Evolutionary conservation across 768 basidiomycete genomes (phyloP).

Genomic region (Termitomyces sp.): DNA sequence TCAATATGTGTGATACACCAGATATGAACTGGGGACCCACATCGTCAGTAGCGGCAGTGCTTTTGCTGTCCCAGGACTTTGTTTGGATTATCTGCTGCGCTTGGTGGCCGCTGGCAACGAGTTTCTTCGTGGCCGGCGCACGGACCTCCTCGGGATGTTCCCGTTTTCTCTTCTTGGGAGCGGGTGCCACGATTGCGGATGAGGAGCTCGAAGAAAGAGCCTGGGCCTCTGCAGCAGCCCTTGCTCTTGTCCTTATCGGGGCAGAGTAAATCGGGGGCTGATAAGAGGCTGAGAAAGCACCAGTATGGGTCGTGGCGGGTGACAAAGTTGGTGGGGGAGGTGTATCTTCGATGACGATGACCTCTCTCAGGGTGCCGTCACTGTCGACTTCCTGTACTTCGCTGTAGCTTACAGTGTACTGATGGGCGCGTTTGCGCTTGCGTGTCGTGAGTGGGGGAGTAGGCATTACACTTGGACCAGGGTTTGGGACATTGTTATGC

Average conservation of each 20-base stretch:
- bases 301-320: slow-evolving; percentile 67
- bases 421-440: slow-evolving; percentile 81
- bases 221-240: slow-evolving; percentile 84
- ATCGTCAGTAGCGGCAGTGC: slow-evolving; percentile 62
- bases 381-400: slow-evolving; percentile 86
- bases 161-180: slow-evolving; percentile 81
- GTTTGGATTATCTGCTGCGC: slow-evolving; percentile 45
- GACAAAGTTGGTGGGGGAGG: slow-evolving; percentile 81
- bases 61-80: slow-evolving; percentile 68
- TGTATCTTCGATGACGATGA: slow-evolving; percentile 92
- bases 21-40: slow-evolving; percentile 39
- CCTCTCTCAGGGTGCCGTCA: slow-evolving; percentile 73
- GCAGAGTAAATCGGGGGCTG: slow-evolving; percentile 74
- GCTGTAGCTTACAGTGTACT: slow-evolving; percentile 81
- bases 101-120: slow-evolving; percentile 45
- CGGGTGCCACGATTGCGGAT: slow-evolving; percentile 61
- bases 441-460: slow-evolving; percentile 71
- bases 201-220: slow-evolving; percentile 69
- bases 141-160: slow-evolving; percentile 72
- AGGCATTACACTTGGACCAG: slow-evolving; percentile 63
- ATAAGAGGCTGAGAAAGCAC: slow-evolving; percentile 74
- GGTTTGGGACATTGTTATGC: slow-evolving; percentile 38
- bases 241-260: slow-evolving; percentile 79
- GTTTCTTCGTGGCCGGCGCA: slow-evolving; percentile 64
- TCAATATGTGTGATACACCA: slow-evolving; percentile 21